These are phyloP conservation scores for Wickerhamiella dianesei DNA, from an alignment of 805 yeast genomes.

Conservation along the genomic window DNA sequence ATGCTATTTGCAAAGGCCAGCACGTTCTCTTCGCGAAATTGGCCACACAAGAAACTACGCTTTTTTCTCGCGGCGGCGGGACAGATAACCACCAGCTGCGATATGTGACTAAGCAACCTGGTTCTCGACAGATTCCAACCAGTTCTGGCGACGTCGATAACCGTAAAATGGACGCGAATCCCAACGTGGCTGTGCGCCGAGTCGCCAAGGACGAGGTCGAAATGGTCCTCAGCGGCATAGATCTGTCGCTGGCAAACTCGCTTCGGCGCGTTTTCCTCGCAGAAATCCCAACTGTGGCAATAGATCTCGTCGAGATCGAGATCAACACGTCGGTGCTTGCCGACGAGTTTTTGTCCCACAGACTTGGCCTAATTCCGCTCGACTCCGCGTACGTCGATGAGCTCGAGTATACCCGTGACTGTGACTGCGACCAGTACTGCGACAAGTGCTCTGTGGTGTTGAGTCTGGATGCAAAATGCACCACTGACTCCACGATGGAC, in stretches of 20 bases:
- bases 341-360: slow-evolving; percentile 89
- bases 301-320: slow-evolving; percentile 89
- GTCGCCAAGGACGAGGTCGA: slow-evolving; percentile 81
- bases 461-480: slow-evolving; percentile 77
- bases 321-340: slow-evolving; percentile 89
- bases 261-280: slow-evolving; percentile 83
- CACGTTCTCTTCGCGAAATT: too few relatives aligned
- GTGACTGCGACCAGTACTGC: slow-evolving; percentile 97
- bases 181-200: slow-evolving; percentile 78
- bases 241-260: slow-evolving; percentile 83
- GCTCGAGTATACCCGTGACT: slow-evolving; percentile 80
- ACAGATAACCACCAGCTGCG: too few relatives aligned
- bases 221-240: slow-evolving; percentile 75
- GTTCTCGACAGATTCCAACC: not conserved
- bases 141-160: not conserved
- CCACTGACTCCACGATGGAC: slow-evolving; percentile 73
- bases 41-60: too few relatives aligned
- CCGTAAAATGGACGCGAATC: slow-evolving; percentile 24
- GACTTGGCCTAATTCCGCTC: slow-evolving; percentile 85
- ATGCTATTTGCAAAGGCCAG: too few relatives aligned
- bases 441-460: slow-evolving; percentile 86
- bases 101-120: not conserved
- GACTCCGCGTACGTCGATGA: slow-evolving; percentile 73
- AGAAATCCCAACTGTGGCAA: slow-evolving; percentile 95
- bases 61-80: too few relatives aligned